These are phyloP conservation scores for Claviceps arundinis DNA, from an alignment of 2,329 filamentous ascomycete genomes.

Conservation along the genomic window DNA sequence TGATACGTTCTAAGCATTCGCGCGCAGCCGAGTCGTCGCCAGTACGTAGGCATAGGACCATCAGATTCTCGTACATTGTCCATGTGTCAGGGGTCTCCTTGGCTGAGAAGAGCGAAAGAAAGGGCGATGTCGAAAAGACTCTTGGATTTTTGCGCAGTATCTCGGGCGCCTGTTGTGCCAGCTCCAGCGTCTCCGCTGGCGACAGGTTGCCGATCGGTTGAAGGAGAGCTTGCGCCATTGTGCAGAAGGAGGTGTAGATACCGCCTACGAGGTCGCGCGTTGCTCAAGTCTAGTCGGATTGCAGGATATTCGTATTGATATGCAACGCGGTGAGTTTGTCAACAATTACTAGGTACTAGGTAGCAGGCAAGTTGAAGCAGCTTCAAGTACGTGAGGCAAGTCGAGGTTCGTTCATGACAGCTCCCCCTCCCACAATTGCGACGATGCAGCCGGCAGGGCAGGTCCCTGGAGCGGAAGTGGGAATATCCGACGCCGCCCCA, in stretches of 20 bases:
- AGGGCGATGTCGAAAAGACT: conserved; percentile 39
- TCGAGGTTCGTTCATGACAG: neutral
- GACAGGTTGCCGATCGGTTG: conserved; percentile 44
- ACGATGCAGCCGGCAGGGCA: neutral
- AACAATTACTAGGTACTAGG: neutral
- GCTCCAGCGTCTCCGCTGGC: conserved; percentile 38
- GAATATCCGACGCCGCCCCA: conserved; percentile 3
- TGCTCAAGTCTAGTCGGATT: neutral
- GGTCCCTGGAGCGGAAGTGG: neutral
- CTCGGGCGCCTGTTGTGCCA: conserved; percentile 47
- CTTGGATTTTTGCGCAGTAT: conserved; percentile 42
- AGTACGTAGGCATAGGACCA: conserved; percentile 71
- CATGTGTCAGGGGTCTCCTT: conserved; percentile 70
- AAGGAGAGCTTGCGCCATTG: conserved; percentile 40
- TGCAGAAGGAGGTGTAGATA: neutral
- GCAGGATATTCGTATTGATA: neutral
- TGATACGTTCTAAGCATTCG: conserved; percentile 61
- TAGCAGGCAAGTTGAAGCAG: neutral
- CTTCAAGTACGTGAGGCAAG: neutral
- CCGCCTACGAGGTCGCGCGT: neutral
- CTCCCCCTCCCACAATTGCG: neutral
- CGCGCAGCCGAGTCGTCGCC: conserved; percentile 70
- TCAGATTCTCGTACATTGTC: conserved; percentile 74
- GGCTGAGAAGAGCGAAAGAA: conserved; percentile 39
- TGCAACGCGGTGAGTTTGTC: neutral